A percentile compares a stretch with the other conserved stretches of the same genome.
phyloP scores from a whole-genome alignment of 345 rosid genomes.

The Xanthoceras sorbifolium region DNA sequence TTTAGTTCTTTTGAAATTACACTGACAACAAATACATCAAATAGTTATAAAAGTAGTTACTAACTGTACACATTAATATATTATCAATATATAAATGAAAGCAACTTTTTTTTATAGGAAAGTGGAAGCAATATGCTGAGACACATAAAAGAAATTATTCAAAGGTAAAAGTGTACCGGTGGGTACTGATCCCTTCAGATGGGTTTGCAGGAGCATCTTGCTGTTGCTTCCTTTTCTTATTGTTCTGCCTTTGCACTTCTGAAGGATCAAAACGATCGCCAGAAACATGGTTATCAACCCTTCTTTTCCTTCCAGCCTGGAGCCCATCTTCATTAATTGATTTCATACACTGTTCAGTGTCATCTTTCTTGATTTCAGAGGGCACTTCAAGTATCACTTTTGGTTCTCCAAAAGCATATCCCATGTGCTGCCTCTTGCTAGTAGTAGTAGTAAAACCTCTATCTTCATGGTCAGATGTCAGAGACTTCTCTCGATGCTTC shows the following conservation, averaged over 20 bases:
- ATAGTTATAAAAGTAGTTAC: background rate
- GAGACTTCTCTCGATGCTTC: conserved; percentile 34
- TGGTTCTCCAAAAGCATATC: conserved; percentile 42
- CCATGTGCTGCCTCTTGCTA: conserved; percentile 19
- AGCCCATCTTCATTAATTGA: conserved; percentile 39
- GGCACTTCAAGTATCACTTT: conserved; percentile 56
- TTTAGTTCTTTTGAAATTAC: conserved; percentile 34
- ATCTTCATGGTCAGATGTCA: conserved; percentile 30
- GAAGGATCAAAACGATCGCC: conserved; percentile 31
- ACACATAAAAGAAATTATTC: background rate
- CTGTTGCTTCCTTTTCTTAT: conserved; percentile 58
- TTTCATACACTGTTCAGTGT: conserved; percentile 30
- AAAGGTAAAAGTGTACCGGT: conserved; percentile 38
- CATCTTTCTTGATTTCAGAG: conserved; percentile 25
- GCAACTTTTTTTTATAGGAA: background rate
- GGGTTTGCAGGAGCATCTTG: conserved; percentile 34
- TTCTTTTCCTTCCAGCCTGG: conserved; percentile 63
- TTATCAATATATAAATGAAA: background rate
- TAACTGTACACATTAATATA: background rate
- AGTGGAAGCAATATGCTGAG: background rate
- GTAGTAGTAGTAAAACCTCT: conserved; percentile 21
- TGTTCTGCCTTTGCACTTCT: conserved; percentile 26
- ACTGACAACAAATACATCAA: conserved; percentile 30
- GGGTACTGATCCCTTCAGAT: conserved; percentile 38
- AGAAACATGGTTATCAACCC: conserved; percentile 33